Base-by-base conservation (phyloP, 495 filamentous ascomycete species). In the Mytilinidion resinicola region DNA sequence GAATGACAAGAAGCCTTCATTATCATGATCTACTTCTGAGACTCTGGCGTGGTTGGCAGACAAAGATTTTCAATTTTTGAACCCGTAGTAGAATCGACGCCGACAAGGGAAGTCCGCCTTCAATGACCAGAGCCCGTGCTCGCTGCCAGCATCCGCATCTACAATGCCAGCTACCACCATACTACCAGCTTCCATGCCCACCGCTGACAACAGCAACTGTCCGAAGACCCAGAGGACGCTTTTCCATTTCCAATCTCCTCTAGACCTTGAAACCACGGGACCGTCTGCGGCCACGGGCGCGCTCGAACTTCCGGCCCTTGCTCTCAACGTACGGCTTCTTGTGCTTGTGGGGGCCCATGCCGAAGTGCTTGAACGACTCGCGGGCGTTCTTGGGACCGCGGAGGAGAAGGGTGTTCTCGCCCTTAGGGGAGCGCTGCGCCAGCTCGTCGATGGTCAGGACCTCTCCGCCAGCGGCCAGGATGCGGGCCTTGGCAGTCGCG, bases 251-350 rank as follows among this genome's bases (percentile, higher is more conserved):
- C 17, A 36, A 56, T 19, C 21, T 50, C 56, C 52, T 53, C 66
- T 92, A 98, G 72, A 98, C 93, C 89, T 98, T 98, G 89, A 97
- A 98, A 81, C 95, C 93, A 63, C 85, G 79, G 66, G 91, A 96
- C 74, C 90, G 81, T 81, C 93, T 92, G 75, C 93, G 89, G 72
- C 93, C 93, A 91, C 93, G 91, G 72, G 92, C 93, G 55, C 83
- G 80, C 85, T 98, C 93, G 80, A 97, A 98, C 82, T 98, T 98
- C 75, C 95, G 87, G 69, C 95, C 95, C 85, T 98, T 98, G 82
- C 88, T 93, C 76, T 86, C 84, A 68, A 98, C 84, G 67, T 96
- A 91, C 25, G 95, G 95, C 82, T 95, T 95, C 90, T 90, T 97
- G 82, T 95, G 81, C 75, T 84, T 89, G 82, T 98, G 93, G 50